Conservation (phyloP, 2,329 filamentous ascomycete genomes). For the Aspergillus aculeatus region DNA sequence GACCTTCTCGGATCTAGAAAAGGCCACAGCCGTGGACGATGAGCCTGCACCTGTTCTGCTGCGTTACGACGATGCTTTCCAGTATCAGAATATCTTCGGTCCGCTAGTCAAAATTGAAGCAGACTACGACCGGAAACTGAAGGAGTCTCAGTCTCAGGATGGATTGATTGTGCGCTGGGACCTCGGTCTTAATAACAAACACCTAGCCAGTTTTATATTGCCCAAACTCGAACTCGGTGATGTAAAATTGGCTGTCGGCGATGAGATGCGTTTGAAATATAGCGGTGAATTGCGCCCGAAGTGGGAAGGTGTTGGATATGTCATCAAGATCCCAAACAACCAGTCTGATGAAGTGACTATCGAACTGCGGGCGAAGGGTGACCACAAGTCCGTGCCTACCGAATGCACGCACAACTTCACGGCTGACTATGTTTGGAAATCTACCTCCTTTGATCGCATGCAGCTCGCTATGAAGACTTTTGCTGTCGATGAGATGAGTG, state of each 20-base stretch:
- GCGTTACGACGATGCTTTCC: conserved; percentile 94
- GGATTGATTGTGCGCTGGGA: conserved; percentile 94
- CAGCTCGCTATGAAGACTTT: conserved; percentile 99
- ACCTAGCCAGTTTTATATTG: conserved; percentile 89
- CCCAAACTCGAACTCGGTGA: conserved; percentile 97
- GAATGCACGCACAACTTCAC: conserved; percentile 98
- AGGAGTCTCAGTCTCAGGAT: conserved; percentile 97
- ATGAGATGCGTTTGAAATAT: conserved; percentile 97
- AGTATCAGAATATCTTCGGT: conserved; percentile 98
- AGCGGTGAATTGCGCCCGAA: conserved; percentile 86
- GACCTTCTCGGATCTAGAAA: conserved; percentile 87
- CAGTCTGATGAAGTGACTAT: conserved; percentile 97
- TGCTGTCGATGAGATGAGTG: conserved; percentile 94
- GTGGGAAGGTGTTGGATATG: conserved; percentile 98
- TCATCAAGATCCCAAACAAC: conserved; percentile 99
- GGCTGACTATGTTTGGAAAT: conserved; percentile 99
- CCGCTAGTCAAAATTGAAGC: conserved; percentile 98
- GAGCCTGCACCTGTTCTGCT: conserved; percentile 89
- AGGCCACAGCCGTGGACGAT: conserved; percentile 86
- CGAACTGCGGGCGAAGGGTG: conserved; percentile 88
- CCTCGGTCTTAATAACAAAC: conserved; percentile 93
- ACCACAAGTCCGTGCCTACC: conserved; percentile 92
- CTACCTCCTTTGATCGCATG: conserved; percentile 98
- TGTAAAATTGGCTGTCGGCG: conserved; percentile 94
- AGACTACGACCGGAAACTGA: conserved; percentile 97